These are phyloP conservation scores for Silene latifolia DNA, from an alignment of 148 eudicot genomes.

Conservation along the genomic window DNA sequence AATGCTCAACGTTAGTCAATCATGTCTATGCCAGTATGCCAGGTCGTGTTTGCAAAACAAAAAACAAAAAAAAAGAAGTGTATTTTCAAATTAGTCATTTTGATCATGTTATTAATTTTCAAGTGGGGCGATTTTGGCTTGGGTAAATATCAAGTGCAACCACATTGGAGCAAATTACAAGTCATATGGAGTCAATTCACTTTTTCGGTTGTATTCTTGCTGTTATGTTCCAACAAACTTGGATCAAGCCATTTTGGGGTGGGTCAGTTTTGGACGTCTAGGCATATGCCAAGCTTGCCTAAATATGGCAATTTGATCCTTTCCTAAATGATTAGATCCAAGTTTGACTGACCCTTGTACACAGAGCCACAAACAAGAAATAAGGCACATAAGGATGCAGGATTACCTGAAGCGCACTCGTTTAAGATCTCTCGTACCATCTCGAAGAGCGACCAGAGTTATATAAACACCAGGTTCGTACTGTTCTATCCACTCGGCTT, in stretches of 20 bases:
- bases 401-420: slow-evolving; percentile 97
- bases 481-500: slow-evolving; percentile 97
- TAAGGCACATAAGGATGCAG: neutral
- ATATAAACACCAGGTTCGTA: slow-evolving; percentile 97
- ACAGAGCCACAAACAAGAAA: neutral
- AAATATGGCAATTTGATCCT: neutral
- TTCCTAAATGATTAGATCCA: neutral
- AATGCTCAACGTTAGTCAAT: too few relatives aligned
- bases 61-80: neutral
- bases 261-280: neutral
- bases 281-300: neutral
- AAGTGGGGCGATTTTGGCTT: too few relatives aligned
- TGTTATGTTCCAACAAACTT: neutral
- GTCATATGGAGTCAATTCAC: neutral
- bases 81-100: neutral
- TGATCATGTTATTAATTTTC: neutral
- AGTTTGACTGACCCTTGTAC: neutral
- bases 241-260: neutral
- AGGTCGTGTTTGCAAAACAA: neutral
- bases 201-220: neutral
- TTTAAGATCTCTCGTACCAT: slow-evolving; percentile 94
- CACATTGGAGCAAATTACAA: neutral
- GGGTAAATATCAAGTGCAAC: neutral
- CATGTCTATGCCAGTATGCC: neutral
- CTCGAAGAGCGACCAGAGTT: slow-evolving; percentile 80